Percentiles rank a stretch among this genome's conserved stretches.
phyloP scores from a whole-genome alignment of 2,329 filamentous ascomycete genomes.

The Ceratocystis cacaofunesta region DNA sequence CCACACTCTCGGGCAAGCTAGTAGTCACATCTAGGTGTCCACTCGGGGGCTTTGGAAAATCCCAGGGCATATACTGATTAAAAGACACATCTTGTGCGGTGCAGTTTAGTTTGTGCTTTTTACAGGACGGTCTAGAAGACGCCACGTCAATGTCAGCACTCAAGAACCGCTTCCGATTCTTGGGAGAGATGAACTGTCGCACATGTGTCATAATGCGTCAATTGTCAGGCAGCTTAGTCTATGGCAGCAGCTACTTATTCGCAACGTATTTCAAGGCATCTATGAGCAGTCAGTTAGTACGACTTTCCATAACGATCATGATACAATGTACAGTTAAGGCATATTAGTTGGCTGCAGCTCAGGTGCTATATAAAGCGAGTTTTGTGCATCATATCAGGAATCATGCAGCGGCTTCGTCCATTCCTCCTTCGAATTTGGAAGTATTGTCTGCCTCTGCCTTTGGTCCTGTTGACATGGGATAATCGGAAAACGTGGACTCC shows the following conservation, averaged over 20 bases:
- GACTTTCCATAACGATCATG: background rate
- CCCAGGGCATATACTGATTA: background rate
- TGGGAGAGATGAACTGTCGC: background rate
- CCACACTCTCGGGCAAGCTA: background rate
- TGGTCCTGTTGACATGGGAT: slow-evolving; percentile 11
- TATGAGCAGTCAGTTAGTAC: background rate
- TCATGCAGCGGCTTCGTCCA: slow-evolving; percentile 9
- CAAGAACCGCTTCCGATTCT: background rate
- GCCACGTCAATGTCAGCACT: background rate
- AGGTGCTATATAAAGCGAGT: slow-evolving; percentile 10
- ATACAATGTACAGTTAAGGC: background rate
- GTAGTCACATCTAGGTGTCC: background rate
- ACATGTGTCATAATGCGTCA: background rate
- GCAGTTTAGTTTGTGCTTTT: background rate
- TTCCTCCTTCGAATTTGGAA: background rate
- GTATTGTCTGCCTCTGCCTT: slow-evolving; percentile 10
- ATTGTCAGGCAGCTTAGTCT: background rate
- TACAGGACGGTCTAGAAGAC: background rate
- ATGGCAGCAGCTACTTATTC: background rate
- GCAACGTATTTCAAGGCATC: background rate
- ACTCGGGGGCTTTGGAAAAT: background rate
- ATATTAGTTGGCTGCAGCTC: slow-evolving; percentile 3
- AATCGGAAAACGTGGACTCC: slow-evolving; percentile 10
- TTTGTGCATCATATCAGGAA: slow-evolving; percentile 6
- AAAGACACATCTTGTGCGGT: background rate